Evolutionary conservation across 2,329 filamentous ascomycete genomes (phyloP).

Genomic region (Aureobasidium sp.): DNA sequence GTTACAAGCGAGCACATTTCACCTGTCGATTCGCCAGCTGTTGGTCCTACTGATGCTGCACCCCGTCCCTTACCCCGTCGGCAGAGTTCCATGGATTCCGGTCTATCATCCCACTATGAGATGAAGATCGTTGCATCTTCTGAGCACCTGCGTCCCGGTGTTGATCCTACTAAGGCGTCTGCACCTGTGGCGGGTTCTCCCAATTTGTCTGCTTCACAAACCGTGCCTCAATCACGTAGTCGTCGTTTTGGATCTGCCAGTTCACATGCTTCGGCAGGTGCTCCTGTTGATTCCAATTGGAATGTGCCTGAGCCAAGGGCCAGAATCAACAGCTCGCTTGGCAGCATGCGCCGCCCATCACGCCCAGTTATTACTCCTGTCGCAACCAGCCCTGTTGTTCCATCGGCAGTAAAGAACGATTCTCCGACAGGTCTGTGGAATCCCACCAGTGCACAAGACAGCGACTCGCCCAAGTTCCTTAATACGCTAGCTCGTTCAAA

Average conservation of each 20-base stretch:
- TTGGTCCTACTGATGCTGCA: background rate
- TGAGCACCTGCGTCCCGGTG: slow-evolving; percentile 58
- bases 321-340: slow-evolving; percentile 32
- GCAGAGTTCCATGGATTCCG: slow-evolving; percentile 36
- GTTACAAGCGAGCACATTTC: background rate
- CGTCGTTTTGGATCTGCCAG: slow-evolving; percentile 21
- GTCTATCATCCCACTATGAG: slow-evolving; percentile 57
- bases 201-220: slow-evolving; percentile 22
- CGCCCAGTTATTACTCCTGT: slow-evolving; percentile 17
- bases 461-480: background rate
- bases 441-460: background rate
- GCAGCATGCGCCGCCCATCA: slow-evolving; percentile 34
- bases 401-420: background rate
- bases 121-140: slow-evolving; percentile 67
- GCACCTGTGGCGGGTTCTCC: slow-evolving; percentile 24
- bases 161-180: slow-evolving; percentile 32
- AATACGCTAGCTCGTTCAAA: slow-evolving; percentile 1
- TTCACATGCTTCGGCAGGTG: slow-evolving; percentile 22
- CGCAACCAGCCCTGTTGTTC: slow-evolving; percentile 17
- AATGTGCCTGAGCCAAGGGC: slow-evolving; percentile 26
- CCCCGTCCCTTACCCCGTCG: slow-evolving; percentile 26
- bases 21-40: slow-evolving; percentile 2
- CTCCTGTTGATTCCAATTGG: slow-evolving; percentile 18
- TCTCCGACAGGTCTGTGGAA: slow-evolving; percentile 3
- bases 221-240: slow-evolving; percentile 25